A percentile compares a stretch with the other conserved stretches of the same genome.
Conservation (phyloP, 148 eudicot species). For the Amaranthus palmeri region DNA sequence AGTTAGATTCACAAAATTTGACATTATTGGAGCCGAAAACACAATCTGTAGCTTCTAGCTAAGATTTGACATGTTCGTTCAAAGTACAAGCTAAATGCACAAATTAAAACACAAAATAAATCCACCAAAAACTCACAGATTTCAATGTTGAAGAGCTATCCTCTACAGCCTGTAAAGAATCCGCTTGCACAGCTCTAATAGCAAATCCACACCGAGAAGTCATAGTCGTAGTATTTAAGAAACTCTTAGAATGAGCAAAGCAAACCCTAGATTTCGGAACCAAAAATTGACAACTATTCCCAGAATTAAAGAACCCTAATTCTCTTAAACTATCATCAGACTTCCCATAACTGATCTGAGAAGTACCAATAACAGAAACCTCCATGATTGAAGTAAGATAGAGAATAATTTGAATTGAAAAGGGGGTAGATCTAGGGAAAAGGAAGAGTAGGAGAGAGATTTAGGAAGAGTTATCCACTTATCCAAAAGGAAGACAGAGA, state of each 20-base stretch:
- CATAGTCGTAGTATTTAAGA: neutral
- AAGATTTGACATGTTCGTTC: neutral
- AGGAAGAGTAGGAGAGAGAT: neutral
- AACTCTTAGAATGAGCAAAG: constrained; percentile 5
- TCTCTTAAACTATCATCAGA: neutral
- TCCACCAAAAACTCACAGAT: constrained; percentile 31
- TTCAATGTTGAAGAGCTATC: constrained; percentile 21
- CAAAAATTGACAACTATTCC: neutral
- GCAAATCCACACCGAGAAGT: constrained; percentile 17
- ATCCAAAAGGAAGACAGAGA: neutral
- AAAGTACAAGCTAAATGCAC: neutral
- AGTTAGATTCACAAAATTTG: too few relatives aligned
- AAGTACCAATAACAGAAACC: constrained; percentile 18
- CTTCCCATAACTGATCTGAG: constrained; percentile 5
- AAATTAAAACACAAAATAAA: neutral
- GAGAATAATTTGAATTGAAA: neutral
- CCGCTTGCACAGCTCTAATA: constrained; percentile 28
- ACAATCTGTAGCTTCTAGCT: too few relatives aligned
- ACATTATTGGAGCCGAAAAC: too few relatives aligned
- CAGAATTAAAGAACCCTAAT: constrained; percentile 7
- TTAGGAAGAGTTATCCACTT: neutral
- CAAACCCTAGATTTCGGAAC: constrained; percentile 10
- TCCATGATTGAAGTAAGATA: neutral
- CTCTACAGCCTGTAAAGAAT: neutral
- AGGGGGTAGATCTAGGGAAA: neutral